Base-by-base conservation (phyloP, 1,284 basidiomycete species). In the Sphagnurus paluster region DNA sequence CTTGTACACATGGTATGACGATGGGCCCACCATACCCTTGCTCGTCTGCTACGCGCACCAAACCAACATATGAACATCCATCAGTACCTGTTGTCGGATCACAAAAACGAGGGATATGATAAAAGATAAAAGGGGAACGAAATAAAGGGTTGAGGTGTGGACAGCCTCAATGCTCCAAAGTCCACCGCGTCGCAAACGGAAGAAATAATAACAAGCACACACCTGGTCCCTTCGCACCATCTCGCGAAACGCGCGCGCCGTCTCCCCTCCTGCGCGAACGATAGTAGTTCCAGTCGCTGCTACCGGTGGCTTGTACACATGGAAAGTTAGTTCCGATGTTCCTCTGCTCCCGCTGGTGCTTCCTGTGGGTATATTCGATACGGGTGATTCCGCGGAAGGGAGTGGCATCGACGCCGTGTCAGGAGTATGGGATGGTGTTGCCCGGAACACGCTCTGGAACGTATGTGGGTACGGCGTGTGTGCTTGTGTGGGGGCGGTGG, bases 1-100 rank as follows among this genome's bases (percentile, higher is more conserved):
- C 21, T 38, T 42, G 33, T 50, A 50, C 2, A 54, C 46, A 38
- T 48, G 48, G 37, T 50, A 54, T 25, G 46, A 42, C 14, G 48
- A 46, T 0, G 39, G 23, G 26, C 48, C 52, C 6, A 48, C 34
- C 23, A 50, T 37, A 1, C 52, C 52, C 2, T 9, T 48, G 11
- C 46, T 50, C 23, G 33, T 35, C 29, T 39, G 39, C 40, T 42
- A 26, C 17, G 40, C 17, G 34, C 17, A 20, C 7, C 21, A 13
- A 33, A 34, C n/a, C n/a, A 19, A 14, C 4, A n/a, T 37, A 34
- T 34, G 32, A 6, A 13, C 20, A 6, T 17, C 16, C 14, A 34
- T 19, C 7, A 34, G 4, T 4, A 34, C 3, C 7, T 11, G 16
- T 19, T 20, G 5, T 32, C 14, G 11, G 16, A 16, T 19, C n/a